Evolutionary conservation across 2,329 filamentous ascomycete genomes (phyloP).

Genomic region (Ophiocordyceps polyrhachis-furcata): DNA sequence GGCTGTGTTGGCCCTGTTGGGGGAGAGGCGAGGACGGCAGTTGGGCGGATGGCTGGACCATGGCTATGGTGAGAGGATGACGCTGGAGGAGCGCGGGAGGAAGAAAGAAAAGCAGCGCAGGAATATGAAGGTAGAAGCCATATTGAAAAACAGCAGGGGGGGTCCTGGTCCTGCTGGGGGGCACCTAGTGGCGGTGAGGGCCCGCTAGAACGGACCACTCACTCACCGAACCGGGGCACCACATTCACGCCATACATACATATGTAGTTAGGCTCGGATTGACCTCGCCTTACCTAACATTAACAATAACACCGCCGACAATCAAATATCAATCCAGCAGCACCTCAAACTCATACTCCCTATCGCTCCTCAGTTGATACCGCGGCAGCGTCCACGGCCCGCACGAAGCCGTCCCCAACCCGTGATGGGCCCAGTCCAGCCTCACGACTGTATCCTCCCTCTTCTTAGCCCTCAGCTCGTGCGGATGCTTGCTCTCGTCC

Average conservation of each 20-base stretch:
- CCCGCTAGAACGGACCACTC: neutral
- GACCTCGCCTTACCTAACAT: neutral
- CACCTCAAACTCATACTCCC: conserved; percentile 24
- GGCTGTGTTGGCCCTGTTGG: neutral
- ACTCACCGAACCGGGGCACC: neutral
- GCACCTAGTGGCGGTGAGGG: neutral
- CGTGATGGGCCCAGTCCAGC: conserved; percentile 43
- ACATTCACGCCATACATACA: too few species aligned
- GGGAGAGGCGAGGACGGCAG: neutral
- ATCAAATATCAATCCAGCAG: conserved; percentile 26
- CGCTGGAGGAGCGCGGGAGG: neutral
- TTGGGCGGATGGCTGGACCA: neutral
- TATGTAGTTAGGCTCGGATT: too few species aligned
- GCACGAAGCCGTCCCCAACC: conserved; percentile 42
- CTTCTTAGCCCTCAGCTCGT: conserved; percentile 32
- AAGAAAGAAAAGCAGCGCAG: neutral
- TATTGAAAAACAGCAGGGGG: too few species aligned
- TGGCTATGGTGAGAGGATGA: neutral
- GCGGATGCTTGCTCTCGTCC: conserved; percentile 36
- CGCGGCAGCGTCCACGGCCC: conserved; percentile 33
- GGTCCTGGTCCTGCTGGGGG: too few species aligned
- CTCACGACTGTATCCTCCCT: conserved; percentile 34
- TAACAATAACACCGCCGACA: neutral
- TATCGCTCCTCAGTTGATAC: conserved; percentile 23
- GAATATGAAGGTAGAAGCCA: too few species aligned